Base-by-base conservation (phyloP, 768 basidiomycete genomes). In the Pholiota conissans region DNA sequence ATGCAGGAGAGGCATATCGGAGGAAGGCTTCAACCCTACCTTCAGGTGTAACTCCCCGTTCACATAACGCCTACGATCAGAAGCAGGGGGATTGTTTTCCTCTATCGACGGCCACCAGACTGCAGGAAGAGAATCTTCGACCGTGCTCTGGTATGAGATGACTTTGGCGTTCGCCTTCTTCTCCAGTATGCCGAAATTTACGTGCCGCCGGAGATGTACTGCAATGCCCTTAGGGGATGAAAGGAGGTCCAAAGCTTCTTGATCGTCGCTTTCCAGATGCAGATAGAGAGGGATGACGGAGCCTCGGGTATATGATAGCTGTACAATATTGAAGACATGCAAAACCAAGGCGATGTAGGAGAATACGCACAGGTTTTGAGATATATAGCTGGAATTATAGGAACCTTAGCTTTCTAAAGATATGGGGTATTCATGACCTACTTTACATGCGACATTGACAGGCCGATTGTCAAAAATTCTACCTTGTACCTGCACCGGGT, bases 251-350 rank as follows among this genome's bases (percentile, higher is more conserved):
- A 78, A 63, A 1, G 69, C 70, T 51, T 74, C 69, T 9, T 53
- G 39, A 55, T 76, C 73, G 9, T 54, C 26, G 40, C 72, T 65
- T 42, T 65, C 62, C 16, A 79, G 63, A 9, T 58, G 52, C n/a
- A 77, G 49, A 30, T 62, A 65, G 49, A 71, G 68, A 13, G 76
- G 76, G 22, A 79, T 73, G 11, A 68, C 61, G 27, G 75, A 69
- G 24, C 76, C 74, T 61, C 76, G 65, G 14, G 75, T 73, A 65
- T 77, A 79, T 49, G 66, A 68, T n/a, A 79, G 65, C 76, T 77
- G 49, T 24, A 45, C 22, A 28, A 28, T 54, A 8, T 34, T 46
- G 16, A 59, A 22, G 29, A 57, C 69, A 14, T 24, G 8, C 7
- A 27, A 1, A 32, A 16, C 7, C 16, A 42, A 40, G 20, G 2